Base-by-base conservation (phyloP, 1,139 yeast genomes). In the Suhomyces atakaporum region DNA sequence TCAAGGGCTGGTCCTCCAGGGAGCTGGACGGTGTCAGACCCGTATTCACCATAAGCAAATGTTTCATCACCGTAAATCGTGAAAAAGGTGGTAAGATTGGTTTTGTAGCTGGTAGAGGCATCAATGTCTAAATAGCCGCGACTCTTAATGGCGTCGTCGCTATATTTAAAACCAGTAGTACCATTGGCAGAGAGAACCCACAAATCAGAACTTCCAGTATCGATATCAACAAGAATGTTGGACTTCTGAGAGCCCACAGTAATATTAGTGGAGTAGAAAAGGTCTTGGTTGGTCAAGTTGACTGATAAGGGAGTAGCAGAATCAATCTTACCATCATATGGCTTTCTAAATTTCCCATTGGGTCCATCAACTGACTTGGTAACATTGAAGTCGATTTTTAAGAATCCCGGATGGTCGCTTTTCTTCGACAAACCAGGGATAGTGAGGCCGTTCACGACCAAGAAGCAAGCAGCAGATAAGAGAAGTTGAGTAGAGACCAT, bases 151-250 rank as follows among this genome's bases (percentile, higher is more conserved):
- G n/a, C n/a, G n/a, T n/a, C n/a, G n/a, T n/a, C n/a, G n/a, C n/a
- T n/a, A 16, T 8, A n/a, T 16, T 12, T 16, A 19, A 13, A 26
- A 12, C 59, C 60, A 29, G 53, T 46, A n/a, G 44, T 33, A 5
- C 12, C 19, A 13, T 27, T 25, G 10, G 14, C 13, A 9, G 30
- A 15, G 7, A 19, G 19, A 12, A 53, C 42, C 56, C 57, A 53
- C 33, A 53, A 43, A 29, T 54, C 59, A 12, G 56, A 50, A 22
- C 53, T 46, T 8, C 58, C 57, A 7, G 58, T 54, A 35, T 54
- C 59, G 16, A 53, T 32, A 25, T 42, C 36, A 7, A 51, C 54
- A 15, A 21, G 25, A 10, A 47, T 38, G 5, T 26, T 16, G 19
- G 40, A 44, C 3, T 39, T 37, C 14, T 46, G 28, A 14, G 52